phyloP scores from a whole-genome alignment of 306 rosid genomes.

The Pueraria montana region DNA sequence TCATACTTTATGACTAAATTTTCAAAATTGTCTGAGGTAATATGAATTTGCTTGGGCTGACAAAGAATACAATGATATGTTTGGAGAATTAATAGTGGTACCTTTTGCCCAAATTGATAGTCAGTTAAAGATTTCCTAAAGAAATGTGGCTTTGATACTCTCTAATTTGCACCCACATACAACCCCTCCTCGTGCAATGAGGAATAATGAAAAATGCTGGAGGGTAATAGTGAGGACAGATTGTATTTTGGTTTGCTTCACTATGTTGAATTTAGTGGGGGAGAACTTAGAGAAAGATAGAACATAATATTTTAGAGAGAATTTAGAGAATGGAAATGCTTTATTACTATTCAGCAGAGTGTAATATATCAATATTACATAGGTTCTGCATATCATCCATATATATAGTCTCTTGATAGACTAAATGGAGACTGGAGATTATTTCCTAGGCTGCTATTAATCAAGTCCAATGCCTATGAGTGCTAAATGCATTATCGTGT shows the following conservation, averaged over 20 bases:
- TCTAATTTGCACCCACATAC: conserved; percentile 16
- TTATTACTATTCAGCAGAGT: background rate
- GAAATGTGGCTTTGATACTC: conserved; percentile 33
- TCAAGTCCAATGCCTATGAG: conserved; percentile 5
- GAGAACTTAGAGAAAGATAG: background rate
- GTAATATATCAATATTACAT: background rate
- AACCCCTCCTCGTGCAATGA: background rate
- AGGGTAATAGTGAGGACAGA: background rate
- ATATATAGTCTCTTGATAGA: background rate
- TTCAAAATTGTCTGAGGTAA: conserved; percentile 80
- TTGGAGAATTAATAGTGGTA: conserved; percentile 38
- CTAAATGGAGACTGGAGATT: background rate
- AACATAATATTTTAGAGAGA: background rate
- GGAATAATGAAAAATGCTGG: background rate
- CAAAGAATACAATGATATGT: conserved; percentile 29
- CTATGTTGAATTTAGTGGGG: background rate
- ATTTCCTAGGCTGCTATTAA: background rate
- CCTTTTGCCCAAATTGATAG: conserved; percentile 15
- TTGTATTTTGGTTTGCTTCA: conserved; percentile 24
- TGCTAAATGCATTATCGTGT: background rate
- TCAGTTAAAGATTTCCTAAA: conserved; percentile 19
- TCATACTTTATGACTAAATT: conserved; percentile 72
- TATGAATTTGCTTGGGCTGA: conserved; percentile 41
- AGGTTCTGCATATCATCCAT: background rate
- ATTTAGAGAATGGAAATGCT: background rate